These are phyloP conservation scores for Globisporangium sylvaticum DNA, from an alignment of 352 stramenopile species.

Conservation along the genomic window DNA sequence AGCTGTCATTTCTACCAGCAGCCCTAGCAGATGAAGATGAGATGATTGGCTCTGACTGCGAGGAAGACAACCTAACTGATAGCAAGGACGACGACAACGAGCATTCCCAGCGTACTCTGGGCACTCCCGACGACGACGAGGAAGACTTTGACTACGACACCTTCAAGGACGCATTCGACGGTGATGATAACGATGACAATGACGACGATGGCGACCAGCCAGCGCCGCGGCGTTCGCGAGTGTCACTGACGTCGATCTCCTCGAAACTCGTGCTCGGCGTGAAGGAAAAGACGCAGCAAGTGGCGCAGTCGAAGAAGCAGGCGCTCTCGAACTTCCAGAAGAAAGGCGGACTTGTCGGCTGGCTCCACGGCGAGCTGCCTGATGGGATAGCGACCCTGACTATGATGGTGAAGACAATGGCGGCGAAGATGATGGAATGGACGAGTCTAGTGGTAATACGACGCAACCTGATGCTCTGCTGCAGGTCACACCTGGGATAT, in stretches of 20 bases:
- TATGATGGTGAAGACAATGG: background rate
- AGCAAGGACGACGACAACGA: constrained; percentile 1
- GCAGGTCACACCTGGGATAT: background rate
- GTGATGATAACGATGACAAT: background rate
- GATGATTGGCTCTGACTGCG: background rate
- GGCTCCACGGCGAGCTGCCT: constrained; percentile 49
- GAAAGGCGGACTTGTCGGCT: constrained; percentile 57
- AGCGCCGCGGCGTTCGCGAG: background rate
- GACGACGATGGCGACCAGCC: background rate
- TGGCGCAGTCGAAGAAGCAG: constrained; percentile 35
- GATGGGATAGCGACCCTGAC: background rate
- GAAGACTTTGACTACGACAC: background rate
- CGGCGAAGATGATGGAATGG: background rate
- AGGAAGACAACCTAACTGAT: background rate
- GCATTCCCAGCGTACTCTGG: background rate
- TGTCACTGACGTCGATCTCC: constrained; percentile 1
- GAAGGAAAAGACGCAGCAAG: constrained; percentile 39
- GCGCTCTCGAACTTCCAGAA: constrained; percentile 51
- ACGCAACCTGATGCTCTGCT: background rate
- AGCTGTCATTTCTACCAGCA: background rate
- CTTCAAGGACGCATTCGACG: constrained; percentile 5
- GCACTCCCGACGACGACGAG: constrained; percentile 5
- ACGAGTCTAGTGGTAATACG: background rate
- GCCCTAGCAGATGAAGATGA: background rate
- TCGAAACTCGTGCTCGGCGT: constrained; percentile 19